These are phyloP conservation scores for Metschnikowia aberdeeniae DNA, from an alignment of 805 yeast genomes.

Conservation along the genomic window DNA sequence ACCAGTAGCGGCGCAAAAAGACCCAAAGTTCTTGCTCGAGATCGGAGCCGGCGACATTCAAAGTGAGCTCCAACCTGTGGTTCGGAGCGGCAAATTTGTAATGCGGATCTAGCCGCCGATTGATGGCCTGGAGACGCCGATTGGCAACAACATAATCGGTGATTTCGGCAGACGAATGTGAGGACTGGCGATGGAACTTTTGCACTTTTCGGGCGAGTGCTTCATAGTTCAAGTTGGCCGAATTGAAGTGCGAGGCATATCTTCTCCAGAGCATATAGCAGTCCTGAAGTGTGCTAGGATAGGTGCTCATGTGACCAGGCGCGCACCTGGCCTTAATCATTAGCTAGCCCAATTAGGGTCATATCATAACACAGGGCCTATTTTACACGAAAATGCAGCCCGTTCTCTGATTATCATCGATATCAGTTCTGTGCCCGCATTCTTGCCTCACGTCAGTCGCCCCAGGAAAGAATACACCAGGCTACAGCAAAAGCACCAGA, in stretches of 20 bases:
- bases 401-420: no score
- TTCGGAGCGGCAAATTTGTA: not conserved
- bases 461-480: no score
- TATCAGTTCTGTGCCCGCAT: no score
- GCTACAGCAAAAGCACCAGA: no score
- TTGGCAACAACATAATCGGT: conserved; percentile 16
- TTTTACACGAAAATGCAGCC: not conserved
- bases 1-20: conserved; percentile 13
- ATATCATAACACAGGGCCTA: conserved; percentile 1
- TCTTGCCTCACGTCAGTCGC: no score
- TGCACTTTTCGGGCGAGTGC: conserved; percentile 9
- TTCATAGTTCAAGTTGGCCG: conserved; percentile 16
- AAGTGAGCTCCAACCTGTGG: conserved; percentile 6
- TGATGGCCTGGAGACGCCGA: conserved; percentile 12
- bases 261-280: conserved; percentile 1
- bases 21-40: conserved; percentile 17
- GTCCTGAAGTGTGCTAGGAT: not conserved
- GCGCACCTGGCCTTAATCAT: not conserved
- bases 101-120: conserved; percentile 5
- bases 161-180: conserved; percentile 6
- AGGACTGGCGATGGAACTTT: conserved; percentile 4
- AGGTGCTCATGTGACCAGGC: not conserved
- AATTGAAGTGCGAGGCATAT: conserved; percentile 5
- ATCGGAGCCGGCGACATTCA: conserved; percentile 11
- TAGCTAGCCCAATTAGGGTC: conserved; percentile 3